Evolutionary conservation across 1,284 basidiomycete species (phyloP).

Genomic region (Amylostereum areolatum): DNA sequence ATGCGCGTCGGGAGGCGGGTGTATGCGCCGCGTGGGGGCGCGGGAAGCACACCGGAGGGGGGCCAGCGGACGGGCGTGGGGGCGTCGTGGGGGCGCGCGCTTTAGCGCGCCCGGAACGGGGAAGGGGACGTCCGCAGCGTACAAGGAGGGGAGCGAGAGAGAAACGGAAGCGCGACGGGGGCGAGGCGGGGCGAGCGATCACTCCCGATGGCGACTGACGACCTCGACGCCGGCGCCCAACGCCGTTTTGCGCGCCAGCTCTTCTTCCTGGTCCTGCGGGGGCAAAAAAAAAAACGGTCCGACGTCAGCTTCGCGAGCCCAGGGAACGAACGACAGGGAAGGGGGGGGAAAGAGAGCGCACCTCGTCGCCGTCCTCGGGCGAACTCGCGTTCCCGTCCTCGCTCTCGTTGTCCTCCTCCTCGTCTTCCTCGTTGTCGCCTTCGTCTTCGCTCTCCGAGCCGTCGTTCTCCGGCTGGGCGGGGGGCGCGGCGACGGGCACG

Average conservation of each 20-base stretch:
- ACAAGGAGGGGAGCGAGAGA: constrained; percentile 7
- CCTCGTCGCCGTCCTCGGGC: constrained; percentile 25
- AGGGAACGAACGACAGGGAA: background rate
- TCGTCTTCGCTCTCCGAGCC: constrained; percentile 10
- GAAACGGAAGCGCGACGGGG: background rate
- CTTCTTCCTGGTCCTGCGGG: constrained; percentile 25
- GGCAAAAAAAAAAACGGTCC: background rate
- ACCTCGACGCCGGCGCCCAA: constrained; percentile 67
- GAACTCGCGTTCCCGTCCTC: constrained; percentile 20
- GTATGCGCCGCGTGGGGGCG: too few relatives aligned
- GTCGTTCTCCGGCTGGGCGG: background rate
- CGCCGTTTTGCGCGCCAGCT: constrained; percentile 31
- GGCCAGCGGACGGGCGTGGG: too few relatives aligned
- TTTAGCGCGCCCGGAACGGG: too few relatives aligned
- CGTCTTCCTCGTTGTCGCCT: constrained; percentile 26
- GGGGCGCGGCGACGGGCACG: background rate
- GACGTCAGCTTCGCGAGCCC: background rate
- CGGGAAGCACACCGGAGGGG: too few relatives aligned
- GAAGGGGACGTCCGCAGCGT: background rate
- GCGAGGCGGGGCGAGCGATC: background rate
- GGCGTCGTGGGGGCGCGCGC: too few relatives aligned
- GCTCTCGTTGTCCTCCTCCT: constrained; percentile 27
- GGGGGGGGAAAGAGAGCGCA: constrained; percentile 8
- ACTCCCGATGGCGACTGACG: constrained; percentile 47
- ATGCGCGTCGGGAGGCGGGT: too few relatives aligned